Base-by-base conservation (phyloP, 2,329 filamentous ascomycete species). In the Penicillium paneum region DNA sequence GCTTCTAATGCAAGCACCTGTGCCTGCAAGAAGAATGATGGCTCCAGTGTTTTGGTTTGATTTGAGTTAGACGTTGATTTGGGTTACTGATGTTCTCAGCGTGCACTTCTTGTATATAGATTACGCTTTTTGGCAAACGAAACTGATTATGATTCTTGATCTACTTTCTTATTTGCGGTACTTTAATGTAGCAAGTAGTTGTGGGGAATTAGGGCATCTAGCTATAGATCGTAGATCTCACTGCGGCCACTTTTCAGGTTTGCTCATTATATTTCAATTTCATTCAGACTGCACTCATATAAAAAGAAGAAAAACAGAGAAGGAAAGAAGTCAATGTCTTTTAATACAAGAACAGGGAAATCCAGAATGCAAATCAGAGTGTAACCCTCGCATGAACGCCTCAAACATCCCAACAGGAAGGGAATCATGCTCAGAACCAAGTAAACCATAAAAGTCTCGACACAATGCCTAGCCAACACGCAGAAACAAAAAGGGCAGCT, bases 1-100 rank as follows among this genome's bases (percentile, higher is more conserved):
- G 78, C 77, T 13, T 77, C 78, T 26, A 74, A 76, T 1, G 69
- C 61, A 56, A 67, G 54, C 63, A 48, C 65, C 1, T 75, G 72
- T 59, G 62, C 60, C 10, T 68, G 68, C 35, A 70, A 71, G 61
- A 74, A 72, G 64, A 67, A 47, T 57, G 70, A 71, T 69, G 72
- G 71, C 7, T 70, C 70, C 3, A 77, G 75, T 56, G 68, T 72
- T 17, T 50, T 59, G 49, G 73, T 76, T 52, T 76, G 48, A 66
- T 24, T n/a, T 13, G 31, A 4, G 39, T 15, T 15, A 3, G n/a
- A 19, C 3, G 4, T 41, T 21, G 15, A 12, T 34, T 32, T 35
- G 8, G 41, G 8, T 45, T 34, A 1, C 4, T n/a, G 5, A n/a
- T 24, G n/a, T 28, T 17, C 10, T 28, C 15, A n/a, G 50, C 21